Percentiles rank a stretch among this genome's conserved stretches.
Evolutionary conservation across 805 yeast species (phyloP).

Genomic region (Kurtzmaniella cleridarum): DNA sequence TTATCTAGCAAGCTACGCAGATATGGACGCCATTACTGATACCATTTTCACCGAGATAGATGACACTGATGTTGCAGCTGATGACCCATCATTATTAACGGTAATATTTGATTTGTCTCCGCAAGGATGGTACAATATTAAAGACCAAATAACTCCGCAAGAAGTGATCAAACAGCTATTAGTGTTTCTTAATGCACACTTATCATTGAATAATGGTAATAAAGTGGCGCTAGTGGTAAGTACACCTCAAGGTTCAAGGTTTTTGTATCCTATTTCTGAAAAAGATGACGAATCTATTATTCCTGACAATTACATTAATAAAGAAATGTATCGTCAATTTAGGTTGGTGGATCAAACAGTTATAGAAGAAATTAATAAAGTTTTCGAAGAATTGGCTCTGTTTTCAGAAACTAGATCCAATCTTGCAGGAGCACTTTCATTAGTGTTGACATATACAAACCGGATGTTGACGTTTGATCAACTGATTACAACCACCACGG

Average conservation of each 20-base stretch:
- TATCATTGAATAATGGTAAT: slow-evolving; percentile 79
- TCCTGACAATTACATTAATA: slow-evolving; percentile 30
- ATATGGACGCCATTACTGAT: slow-evolving; percentile 67
- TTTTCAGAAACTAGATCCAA: slow-evolving; percentile 20
- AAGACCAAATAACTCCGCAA: slow-evolving; percentile 45
- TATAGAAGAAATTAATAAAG: slow-evolving; percentile 48
- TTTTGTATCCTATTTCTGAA: slow-evolving; percentile 57
- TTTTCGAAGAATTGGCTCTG: slow-evolving; percentile 22
- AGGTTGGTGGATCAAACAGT: slow-evolving; percentile 72
- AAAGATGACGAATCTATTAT: slow-evolving; percentile 10
- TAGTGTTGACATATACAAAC: slow-evolving; percentile 77
- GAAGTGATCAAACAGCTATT: slow-evolving; percentile 61
- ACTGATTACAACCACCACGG: slow-evolving; percentile 39
- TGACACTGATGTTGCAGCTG: slow-evolving; percentile 19
- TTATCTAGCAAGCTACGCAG: neutral
- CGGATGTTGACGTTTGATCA: slow-evolving; percentile 50
- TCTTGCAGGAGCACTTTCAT: slow-evolving; percentile 73
- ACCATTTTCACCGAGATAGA: slow-evolving; percentile 41
- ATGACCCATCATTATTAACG: slow-evolving; percentile 69
- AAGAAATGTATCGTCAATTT: slow-evolving; percentile 82
- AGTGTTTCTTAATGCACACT: slow-evolving; percentile 80
- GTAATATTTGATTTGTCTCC: slow-evolving; percentile 79
- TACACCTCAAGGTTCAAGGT: slow-evolving; percentile 61
- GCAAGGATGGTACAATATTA: slow-evolving; percentile 51
- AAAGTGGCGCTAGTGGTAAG: slow-evolving; percentile 77